These are phyloP conservation scores for Sporothrix protearum DNA, from an alignment of 2,329 filamentous ascomycete species.

Conservation along the genomic window DNA sequence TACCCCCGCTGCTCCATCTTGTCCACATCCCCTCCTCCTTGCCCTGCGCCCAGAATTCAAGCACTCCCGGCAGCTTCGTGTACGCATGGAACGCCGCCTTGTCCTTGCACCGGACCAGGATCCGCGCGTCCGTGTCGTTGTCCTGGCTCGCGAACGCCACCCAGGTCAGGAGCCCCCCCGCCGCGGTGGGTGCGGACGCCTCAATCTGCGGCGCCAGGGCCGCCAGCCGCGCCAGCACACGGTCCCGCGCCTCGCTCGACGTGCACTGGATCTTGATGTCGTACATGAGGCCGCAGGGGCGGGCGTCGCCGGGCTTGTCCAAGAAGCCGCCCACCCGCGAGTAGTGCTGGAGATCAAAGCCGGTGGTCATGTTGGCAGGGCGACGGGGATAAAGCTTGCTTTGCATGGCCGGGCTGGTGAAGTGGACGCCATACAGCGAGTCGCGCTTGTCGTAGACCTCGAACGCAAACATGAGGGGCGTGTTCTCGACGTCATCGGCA, in stretches of 20 bases:
- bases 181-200: conserved; percentile 13
- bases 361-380: conserved; percentile 34
- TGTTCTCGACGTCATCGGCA: conserved; percentile 33
- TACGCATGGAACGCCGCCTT: conserved; percentile 32
- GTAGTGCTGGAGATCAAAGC: conserved; percentile 38
- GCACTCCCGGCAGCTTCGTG: conserved; percentile 31
- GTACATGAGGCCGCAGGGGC: conserved; percentile 34
- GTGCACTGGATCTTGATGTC: conserved; percentile 32
- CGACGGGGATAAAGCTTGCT: conserved; percentile 32
- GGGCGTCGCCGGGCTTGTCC: conserved; percentile 29
- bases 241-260: conserved; percentile 23
- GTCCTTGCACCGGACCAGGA: conserved; percentile 33
- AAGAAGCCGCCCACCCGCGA: conserved; percentile 33
- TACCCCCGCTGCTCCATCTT: conserved; percentile 35
- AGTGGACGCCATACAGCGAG: conserved; percentile 36
- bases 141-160: conserved; percentile 34
- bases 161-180: conserved; percentile 32
- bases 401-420: conserved; percentile 35
- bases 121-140: conserved; percentile 32
- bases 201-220: conserved; percentile 25
- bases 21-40: conserved; percentile 31
- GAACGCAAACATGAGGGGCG: conserved; percentile 38
- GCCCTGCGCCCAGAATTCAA: conserved; percentile 32
- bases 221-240: conserved; percentile 22
- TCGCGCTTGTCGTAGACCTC: conserved; percentile 34